These are phyloP conservation scores for Lentinula aciculospora DNA, from an alignment of 768 basidiomycete genomes.

Conservation along the genomic window DNA sequence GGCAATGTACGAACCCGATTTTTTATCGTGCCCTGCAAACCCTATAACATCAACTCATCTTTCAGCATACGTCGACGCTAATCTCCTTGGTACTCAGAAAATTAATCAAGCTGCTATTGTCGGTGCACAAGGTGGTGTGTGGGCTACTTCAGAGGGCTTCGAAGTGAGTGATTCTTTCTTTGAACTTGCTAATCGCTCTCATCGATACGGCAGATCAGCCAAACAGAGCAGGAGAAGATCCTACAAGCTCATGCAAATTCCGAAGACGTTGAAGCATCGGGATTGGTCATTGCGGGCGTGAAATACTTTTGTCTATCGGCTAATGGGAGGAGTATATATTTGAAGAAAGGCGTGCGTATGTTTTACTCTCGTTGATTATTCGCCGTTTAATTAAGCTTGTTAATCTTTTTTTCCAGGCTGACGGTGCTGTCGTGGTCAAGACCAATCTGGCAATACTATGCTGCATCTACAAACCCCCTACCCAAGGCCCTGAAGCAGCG, in stretches of 20 bases:
- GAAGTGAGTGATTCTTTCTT: conserved; percentile 32
- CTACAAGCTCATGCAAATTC: conserved; percentile 39
- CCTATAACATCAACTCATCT: background rate
- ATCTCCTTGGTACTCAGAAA: conserved; percentile 71
- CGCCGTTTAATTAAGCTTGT: background rate
- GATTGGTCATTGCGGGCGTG: conserved; percentile 56
- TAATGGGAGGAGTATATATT: conserved; percentile 51
- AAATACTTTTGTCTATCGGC: conserved; percentile 73
- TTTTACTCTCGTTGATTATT: background rate
- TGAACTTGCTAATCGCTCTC: background rate
- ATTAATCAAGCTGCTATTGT: conserved; percentile 74
- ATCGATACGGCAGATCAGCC: conserved; percentile 42
- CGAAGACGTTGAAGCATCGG: conserved; percentile 39
- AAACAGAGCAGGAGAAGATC: conserved; percentile 59
- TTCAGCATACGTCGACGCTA: conserved; percentile 75
- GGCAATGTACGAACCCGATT: conserved; percentile 50
- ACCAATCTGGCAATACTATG: conserved; percentile 85
- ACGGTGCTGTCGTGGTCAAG: conserved; percentile 72
- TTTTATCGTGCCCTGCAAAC: background rate
- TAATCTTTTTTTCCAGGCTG: conserved; percentile 37
- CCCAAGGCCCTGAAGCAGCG: conserved; percentile 62
- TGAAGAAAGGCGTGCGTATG: conserved; percentile 70
- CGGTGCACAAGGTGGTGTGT: conserved; percentile 69
- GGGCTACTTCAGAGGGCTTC: conserved; percentile 63
- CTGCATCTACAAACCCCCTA: conserved; percentile 62